Conservation (phyloP, 345 rosid species). For the Populus ilicifolia region DNA sequence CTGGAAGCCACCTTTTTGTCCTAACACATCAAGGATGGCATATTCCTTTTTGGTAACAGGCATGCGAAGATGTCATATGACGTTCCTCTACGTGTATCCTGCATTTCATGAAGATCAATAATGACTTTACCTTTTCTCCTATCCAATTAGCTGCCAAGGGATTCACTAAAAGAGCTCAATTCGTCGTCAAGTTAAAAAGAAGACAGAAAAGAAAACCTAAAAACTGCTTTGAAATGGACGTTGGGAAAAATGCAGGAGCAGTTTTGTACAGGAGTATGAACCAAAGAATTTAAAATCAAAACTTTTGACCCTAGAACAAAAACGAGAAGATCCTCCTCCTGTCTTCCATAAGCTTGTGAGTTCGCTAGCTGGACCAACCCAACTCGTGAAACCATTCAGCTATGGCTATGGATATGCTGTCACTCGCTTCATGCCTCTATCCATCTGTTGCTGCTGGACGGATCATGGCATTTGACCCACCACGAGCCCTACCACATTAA, state of each 20-base stretch:
- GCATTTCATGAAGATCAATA: background rate
- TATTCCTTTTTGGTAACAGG: background rate
- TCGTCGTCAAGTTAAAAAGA: background rate
- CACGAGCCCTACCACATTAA: background rate
- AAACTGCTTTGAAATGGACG: background rate
- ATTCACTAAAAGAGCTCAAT: background rate
- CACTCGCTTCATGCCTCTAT: background rate
- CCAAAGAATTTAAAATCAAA: background rate
- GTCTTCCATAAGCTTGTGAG: background rate
- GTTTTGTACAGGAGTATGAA: background rate
- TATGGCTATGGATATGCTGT: too few species aligned
- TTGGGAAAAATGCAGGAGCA: conserved; percentile 1
- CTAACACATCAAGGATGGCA: background rate
- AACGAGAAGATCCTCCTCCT: background rate
- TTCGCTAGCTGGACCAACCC: background rate
- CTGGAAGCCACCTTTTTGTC: background rate
- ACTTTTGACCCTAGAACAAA: background rate
- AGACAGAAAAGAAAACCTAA: background rate
- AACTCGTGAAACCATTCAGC: background rate
- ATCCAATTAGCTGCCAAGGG: background rate
- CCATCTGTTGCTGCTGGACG: background rate
- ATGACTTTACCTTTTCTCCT: background rate
- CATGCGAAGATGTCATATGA: background rate
- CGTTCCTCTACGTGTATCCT: background rate
- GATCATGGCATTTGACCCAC: background rate